Evolutionary conservation across 2,329 filamentous ascomycete genomes (phyloP).

Genomic region (Monilinia vaccinii-corymbosi): DNA sequence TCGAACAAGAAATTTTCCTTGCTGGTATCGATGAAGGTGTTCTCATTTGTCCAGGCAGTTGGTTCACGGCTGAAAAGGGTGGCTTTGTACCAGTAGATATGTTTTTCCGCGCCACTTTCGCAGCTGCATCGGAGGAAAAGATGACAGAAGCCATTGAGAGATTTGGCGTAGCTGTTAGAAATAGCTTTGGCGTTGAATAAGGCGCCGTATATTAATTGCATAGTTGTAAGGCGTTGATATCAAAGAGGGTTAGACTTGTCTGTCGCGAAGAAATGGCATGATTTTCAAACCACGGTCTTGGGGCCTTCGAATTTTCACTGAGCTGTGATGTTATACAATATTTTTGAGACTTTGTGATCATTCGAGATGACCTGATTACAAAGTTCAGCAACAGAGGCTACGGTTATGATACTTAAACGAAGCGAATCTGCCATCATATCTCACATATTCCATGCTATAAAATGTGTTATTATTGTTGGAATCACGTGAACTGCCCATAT

Average conservation of each 20-base stretch:
- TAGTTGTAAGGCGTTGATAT: slow-evolving; percentile 1
- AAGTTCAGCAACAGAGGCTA: neutral
- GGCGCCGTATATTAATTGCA: neutral
- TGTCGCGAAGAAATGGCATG: neutral
- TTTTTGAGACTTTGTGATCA: neutral
- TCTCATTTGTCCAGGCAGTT: slow-evolving; percentile 75
- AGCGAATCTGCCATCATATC: neutral
- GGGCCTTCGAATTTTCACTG: neutral
- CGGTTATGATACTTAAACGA: neutral
- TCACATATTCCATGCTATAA: too few relatives aligned
- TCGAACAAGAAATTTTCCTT: slow-evolving; percentile 85
- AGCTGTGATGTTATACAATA: neutral
- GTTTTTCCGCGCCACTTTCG: slow-evolving; percentile 87
- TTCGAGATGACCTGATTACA: neutral
- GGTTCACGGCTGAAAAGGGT: slow-evolving; percentile 73
- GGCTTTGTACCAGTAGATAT: slow-evolving; percentile 40
- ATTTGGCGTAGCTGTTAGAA: slow-evolving; percentile 65
- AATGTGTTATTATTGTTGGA: too few relatives aligned
- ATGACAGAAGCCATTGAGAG: slow-evolving; percentile 65
- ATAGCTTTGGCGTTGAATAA: slow-evolving; percentile 39
- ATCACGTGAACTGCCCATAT: too few relatives aligned
- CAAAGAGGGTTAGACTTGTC: neutral
- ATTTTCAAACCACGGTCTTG: neutral
- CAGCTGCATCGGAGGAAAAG: slow-evolving; percentile 62
- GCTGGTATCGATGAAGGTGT: slow-evolving; percentile 67